Base-by-base conservation (phyloP, 345 rosid species). In the Hypericum androsaemum region DNA sequence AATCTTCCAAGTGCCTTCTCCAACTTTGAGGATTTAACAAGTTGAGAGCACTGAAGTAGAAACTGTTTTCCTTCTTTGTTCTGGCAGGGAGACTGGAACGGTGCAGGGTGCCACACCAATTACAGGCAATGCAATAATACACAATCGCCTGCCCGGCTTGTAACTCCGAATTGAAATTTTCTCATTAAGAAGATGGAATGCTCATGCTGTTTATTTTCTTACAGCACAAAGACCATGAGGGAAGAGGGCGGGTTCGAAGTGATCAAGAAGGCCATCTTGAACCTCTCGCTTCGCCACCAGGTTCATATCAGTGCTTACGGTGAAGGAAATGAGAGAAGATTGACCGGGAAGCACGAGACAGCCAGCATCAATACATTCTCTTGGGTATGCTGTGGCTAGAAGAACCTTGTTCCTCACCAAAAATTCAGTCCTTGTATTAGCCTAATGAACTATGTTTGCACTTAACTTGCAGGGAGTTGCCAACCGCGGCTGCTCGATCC, bases 171-270 rank as follows among this genome's bases (percentile, higher is more conserved):
- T 10, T 35, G 36, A 12, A 12, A 9, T 11, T 8, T 7, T 11
- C n/a, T 10, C n/a, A 10, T 50, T 12, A 28, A 5, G 8, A n/a
- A 49, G 15, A 11, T 36, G 11, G 13, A 11, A 14, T 6, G 15
- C 12, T 11, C 10, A 35, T 7, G 8, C 11, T 13, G 10, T 37
- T 37, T n/a, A n/a, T n/a, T n/a, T n/a, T n/a, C n/a, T n/a, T n/a
- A n/a, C 56, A 52, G 56, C 56, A 52, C 56, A n/a, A 52, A 52
- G 43, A 12, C 43, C 12, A 52, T 52, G 56, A 52, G 56, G 16
- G 17, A 15, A 5, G 56, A 52, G 9, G 56, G 56, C 14, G 56
- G 56, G 5, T 39, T 12, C n/a, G 56, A 52, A 39, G 56, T 52
- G 32, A 52, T 52, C 43, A 52, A 52, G 41, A 52, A 39, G 10